These are phyloP conservation scores for Epichloe amarillans DNA, from an alignment of 2,329 filamentous ascomycete species.

Conservation along the genomic window DNA sequence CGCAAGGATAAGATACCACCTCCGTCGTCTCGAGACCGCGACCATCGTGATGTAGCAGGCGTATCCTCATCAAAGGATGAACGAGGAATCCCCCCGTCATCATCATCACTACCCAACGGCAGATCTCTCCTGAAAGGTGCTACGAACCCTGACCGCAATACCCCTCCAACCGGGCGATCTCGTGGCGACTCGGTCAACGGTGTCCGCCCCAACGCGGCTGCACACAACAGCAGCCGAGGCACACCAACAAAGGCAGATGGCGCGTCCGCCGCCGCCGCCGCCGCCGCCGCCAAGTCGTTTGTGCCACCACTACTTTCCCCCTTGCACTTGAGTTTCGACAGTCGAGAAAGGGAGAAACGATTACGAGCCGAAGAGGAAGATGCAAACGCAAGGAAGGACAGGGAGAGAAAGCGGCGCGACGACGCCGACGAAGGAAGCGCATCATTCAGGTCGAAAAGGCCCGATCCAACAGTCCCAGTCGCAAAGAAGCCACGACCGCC, in stretches of 20 bases:
- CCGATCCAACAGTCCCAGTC: conserved; percentile 11
- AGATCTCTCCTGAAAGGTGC: conserved; percentile 20
- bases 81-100: conserved; percentile 10
- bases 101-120: conserved; percentile 25
- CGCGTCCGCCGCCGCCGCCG: conserved; percentile 12
- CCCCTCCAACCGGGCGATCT: conserved; percentile 25
- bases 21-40: conserved; percentile 2
- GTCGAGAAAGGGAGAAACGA: conserved; percentile 21
- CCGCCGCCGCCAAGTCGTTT: conserved; percentile 21
- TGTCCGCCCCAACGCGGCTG: conserved; percentile 18
- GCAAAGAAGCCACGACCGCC: conserved; percentile 26
- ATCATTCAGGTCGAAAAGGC: conserved; percentile 18
- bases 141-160: conserved; percentile 13
- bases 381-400: conserved; percentile 15
- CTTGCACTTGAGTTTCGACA: conserved; percentile 31
- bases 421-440: conserved; percentile 16
- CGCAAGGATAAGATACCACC: conserved; percentile 15
- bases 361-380: conserved; percentile 12
- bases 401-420: conserved; percentile 18
- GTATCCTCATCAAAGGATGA: conserved; percentile 14
- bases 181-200: conserved; percentile 31
- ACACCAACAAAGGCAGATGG: conserved; percentile 26
- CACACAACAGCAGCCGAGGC: conserved; percentile 22
- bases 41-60: conserved; percentile 3
- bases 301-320: conserved; percentile 42